A percentile compares a stretch with the other conserved stretches of the same genome.
Evolutionary conservation across 768 basidiomycete species (phyloP).

Genomic region (Rubroboletus satanas): DNA sequence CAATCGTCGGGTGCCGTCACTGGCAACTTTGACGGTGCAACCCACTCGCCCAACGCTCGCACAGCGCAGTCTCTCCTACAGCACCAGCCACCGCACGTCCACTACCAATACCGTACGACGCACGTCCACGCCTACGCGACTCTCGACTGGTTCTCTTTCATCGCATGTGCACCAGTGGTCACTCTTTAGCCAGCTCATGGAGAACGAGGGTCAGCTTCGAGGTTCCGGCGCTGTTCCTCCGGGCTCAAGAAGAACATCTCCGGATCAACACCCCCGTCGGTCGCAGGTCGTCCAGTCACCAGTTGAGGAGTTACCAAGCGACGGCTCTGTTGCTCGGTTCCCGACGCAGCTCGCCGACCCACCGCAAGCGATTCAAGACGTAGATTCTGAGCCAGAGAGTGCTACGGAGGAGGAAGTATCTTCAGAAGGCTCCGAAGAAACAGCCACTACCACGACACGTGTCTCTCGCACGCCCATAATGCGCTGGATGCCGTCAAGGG

Average conservation of each 20-base stretch:
- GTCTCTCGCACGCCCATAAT: constrained; percentile 1
- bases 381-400: not conserved
- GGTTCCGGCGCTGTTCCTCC: not conserved
- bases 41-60: constrained; percentile 2
- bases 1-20: constrained; percentile 18
- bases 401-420: constrained; percentile 12
- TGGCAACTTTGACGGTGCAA: not conserved
- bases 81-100: not conserved
- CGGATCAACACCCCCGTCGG: not conserved
- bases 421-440: constrained; percentile 13
- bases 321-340: not conserved
- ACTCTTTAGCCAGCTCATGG: constrained; percentile 68
- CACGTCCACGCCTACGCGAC: constrained; percentile 9
- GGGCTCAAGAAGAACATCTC: constrained; percentile 3
- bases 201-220: constrained; percentile 51
- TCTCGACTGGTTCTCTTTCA: constrained; percentile 3
- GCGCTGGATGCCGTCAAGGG: constrained; percentile 10
- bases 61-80: constrained; percentile 12
- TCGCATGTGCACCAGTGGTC: constrained; percentile 50
- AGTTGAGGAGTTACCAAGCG: not conserved
- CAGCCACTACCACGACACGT: constrained; percentile 5
- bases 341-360: not conserved
- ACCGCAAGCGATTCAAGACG: not conserved
- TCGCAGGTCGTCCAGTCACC: constrained; percentile 3
- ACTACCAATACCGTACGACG: constrained; percentile 15